Conservation (phyloP, 1,139 yeast genomes). For the Ogataea hybrid region DNA sequence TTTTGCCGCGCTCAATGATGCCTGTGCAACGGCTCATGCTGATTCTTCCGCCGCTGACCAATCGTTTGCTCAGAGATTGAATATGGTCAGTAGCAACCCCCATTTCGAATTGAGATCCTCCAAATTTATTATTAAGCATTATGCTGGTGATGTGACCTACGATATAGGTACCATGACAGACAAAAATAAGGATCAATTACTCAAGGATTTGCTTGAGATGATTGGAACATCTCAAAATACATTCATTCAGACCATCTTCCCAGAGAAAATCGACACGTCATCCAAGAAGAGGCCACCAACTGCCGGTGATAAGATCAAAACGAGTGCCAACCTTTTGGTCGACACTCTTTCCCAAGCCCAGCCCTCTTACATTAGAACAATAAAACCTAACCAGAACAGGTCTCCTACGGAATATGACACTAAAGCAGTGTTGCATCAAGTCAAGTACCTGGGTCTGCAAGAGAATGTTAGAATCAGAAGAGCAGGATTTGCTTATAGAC, state of each 20-base stretch:
- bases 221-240: slow-evolving; percentile 67
- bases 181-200: slow-evolving; percentile 92
- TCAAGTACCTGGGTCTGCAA: slow-evolving; percentile 92
- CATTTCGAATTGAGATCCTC: slow-evolving; percentile 89
- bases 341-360: slow-evolving; percentile 85
- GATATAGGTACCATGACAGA: slow-evolving; percentile 93
- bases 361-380: slow-evolving; percentile 96
- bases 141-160: slow-evolving; percentile 98
- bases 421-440: slow-evolving; percentile 89
- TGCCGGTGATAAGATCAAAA: slow-evolving; percentile 94
- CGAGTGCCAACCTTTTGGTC: slow-evolving; percentile 86
- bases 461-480: slow-evolving; percentile 97
- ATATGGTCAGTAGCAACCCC: slow-evolving; percentile 76
- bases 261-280: slow-evolving; percentile 69
- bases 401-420: slow-evolving; percentile 89
- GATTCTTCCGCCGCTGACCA: slow-evolving; percentile 97
- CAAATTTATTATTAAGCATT: slow-evolving; percentile 90
- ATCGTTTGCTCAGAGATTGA: slow-evolving; percentile 89
- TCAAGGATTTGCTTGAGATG: slow-evolving; percentile 82
- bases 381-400: slow-evolving; percentile 93
- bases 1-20: slow-evolving; percentile 95
- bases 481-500: slow-evolving; percentile 98
- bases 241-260: slow-evolving; percentile 71
- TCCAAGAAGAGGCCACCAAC: slow-evolving; percentile 89
- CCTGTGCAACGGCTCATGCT: slow-evolving; percentile 98